These are phyloP conservation scores for Botrytis hyacinthi DNA, from an alignment of 2,329 filamentous ascomycete species.

Conservation along the genomic window DNA sequence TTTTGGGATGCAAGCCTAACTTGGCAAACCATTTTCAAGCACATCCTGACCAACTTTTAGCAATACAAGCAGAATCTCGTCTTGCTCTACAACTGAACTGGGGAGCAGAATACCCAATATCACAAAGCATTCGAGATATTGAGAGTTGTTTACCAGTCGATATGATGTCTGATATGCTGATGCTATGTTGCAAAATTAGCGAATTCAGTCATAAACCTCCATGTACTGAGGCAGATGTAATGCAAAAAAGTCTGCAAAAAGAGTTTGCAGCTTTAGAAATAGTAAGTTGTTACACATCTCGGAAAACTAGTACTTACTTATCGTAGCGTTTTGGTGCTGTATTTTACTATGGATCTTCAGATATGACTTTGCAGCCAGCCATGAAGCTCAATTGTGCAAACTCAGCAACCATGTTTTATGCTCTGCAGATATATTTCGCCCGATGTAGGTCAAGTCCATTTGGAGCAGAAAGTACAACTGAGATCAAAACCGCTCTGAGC, in stretches of 20 bases:
- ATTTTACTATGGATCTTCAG: conserved; percentile 24
- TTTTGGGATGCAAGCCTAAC: conserved; percentile 23
- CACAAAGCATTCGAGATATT: conserved; percentile 25
- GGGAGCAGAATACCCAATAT: conserved; percentile 24
- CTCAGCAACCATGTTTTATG: conserved; percentile 22
- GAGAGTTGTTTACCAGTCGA: conserved; percentile 24
- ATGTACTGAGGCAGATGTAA: background rate
- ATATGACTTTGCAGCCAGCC: conserved; percentile 23
- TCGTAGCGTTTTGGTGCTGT: conserved; percentile 6
- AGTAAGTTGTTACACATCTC: background rate
- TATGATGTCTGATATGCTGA: conserved; percentile 25
- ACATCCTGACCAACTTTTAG: conserved; percentile 8
- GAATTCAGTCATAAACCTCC: background rate
- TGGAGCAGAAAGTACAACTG: background rate
- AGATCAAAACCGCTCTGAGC: background rate
- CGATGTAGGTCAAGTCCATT: conserved; percentile 1
- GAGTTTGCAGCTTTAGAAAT: background rate
- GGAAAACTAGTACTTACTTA: background rate
- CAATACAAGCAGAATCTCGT: conserved; percentile 20
- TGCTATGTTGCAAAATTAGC: conserved; percentile 19
- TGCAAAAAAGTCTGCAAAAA: background rate
- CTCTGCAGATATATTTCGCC: conserved; percentile 19
- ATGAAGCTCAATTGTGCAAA: conserved; percentile 25
- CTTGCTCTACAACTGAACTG: conserved; percentile 25
- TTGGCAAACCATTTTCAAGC: conserved; percentile 21